Evolutionary conservation across 202 grass and related monocot genomes (phyloP).

Genomic region (Elaeis oleifera): DNA sequence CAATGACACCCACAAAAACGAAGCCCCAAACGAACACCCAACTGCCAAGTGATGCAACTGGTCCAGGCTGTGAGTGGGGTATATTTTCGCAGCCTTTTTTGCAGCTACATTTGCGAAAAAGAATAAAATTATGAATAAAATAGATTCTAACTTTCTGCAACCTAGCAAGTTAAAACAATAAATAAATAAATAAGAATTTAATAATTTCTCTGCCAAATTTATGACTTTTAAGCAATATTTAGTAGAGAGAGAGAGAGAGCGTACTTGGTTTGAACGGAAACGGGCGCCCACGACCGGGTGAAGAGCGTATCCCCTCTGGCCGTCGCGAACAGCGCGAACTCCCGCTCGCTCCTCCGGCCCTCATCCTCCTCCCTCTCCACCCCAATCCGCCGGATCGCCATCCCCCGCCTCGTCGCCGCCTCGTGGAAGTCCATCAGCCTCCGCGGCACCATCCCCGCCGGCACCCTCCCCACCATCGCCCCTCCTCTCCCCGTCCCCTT

Average conservation of each 20-base stretch:
- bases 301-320: constrained; percentile 11
- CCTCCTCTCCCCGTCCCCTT: neutral
- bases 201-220: too few species aligned
- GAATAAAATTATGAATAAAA: too few species aligned
- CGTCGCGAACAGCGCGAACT: neutral
- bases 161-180: too few species aligned
- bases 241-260: neutral
- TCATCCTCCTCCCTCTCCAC: neutral
- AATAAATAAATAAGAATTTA: too few species aligned
- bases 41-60: too few species aligned
- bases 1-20: too few species aligned
- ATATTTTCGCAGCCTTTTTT: too few species aligned
- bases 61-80: too few species aligned
- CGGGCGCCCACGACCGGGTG: constrained; percentile 3
- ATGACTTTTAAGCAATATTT: too few species aligned
- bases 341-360: neutral
- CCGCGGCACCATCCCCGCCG: neutral
- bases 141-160: too few species aligned
- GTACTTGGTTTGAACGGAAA: neutral
- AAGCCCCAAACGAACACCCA: too few species aligned
- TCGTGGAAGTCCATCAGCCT: neutral
- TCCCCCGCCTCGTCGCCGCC: neutral
- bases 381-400: neutral
- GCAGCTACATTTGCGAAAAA: too few species aligned
- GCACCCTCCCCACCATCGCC: neutral